These are phyloP conservation scores for Bipolaris bicolor DNA, from an alignment of 2,329 filamentous ascomycete species.

Conservation along the genomic window DNA sequence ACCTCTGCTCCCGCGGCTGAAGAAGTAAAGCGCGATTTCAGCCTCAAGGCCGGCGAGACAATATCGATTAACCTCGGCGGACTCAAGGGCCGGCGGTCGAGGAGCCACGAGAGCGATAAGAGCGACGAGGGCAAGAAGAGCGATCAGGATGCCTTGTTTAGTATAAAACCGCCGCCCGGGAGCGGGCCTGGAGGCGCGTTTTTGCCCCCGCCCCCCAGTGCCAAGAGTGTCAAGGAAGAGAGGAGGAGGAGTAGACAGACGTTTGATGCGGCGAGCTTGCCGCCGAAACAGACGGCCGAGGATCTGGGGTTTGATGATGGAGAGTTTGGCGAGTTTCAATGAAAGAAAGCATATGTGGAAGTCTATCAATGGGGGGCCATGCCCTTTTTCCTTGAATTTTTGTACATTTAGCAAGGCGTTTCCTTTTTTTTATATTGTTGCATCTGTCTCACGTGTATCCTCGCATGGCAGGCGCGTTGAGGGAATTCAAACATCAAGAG, in stretches of 20 bases:
- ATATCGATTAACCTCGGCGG: constrained; percentile 80
- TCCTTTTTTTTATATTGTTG: constrained; percentile 13
- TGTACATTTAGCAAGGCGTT: constrained; percentile 28
- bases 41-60: constrained; percentile 86
- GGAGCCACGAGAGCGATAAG: constrained; percentile 50
- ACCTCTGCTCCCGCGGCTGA: constrained; percentile 41
- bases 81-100: constrained; percentile 54
- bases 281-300: constrained; percentile 50
- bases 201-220: constrained; percentile 71
- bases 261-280: constrained; percentile 30
- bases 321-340: constrained; percentile 83
- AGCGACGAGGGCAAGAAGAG: constrained; percentile 36
- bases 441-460: constrained; percentile 14
- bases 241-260: constrained; percentile 60
- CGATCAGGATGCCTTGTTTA: constrained; percentile 65
- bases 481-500: constrained; percentile 6
- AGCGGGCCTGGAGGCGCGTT: constrained; percentile 48
- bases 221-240: constrained; percentile 66
- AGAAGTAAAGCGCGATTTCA: constrained; percentile 73
- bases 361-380: neutral
- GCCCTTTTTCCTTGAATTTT: neutral
- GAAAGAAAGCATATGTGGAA: neutral
- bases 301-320: constrained; percentile 86
- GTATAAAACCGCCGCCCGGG: constrained; percentile 73
- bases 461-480: constrained; percentile 30